Conservation (phyloP, 768 basidiomycete species). For the Lepiota brunneoincarnata region DNA sequence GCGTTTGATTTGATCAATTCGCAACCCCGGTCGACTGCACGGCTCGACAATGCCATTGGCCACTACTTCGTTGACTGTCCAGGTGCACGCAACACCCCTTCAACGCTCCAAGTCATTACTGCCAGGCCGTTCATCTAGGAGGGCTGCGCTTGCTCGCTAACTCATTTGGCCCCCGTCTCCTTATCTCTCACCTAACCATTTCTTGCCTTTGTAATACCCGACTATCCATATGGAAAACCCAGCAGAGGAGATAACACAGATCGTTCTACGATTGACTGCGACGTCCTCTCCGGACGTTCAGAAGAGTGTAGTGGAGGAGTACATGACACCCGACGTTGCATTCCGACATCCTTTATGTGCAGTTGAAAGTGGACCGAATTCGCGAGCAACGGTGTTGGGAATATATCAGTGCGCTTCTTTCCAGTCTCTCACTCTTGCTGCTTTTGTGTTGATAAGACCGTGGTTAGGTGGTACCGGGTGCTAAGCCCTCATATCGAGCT, state of each 20-base stretch:
- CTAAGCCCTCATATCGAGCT: slow-evolving; percentile 50
- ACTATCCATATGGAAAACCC: slow-evolving; percentile 48
- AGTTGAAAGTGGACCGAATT: slow-evolving; percentile 43
- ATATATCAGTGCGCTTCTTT: slow-evolving; percentile 51
- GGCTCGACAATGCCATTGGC: no score
- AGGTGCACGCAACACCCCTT: no score
- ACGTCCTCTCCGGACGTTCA: slow-evolving; percentile 49
- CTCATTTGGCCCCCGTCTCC: no score
- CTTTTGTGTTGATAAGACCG: not conserved
- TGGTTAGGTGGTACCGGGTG: slow-evolving; percentile 58
- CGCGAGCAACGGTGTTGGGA: slow-evolving; percentile 51
- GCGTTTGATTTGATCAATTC: no score
- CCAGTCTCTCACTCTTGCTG: not conserved
- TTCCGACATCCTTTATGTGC: slow-evolving; percentile 60
- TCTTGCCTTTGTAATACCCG: no score
- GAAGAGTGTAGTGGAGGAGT: slow-evolving; percentile 42
- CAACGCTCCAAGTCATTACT: no score
- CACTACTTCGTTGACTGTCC: no score
- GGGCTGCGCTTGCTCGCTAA: no score
- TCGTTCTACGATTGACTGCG: slow-evolving; percentile 45
- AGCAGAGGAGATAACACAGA: slow-evolving; percentile 40
- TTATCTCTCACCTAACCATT: no score
- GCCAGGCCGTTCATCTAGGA: no score
- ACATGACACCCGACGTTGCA: slow-evolving; percentile 51
- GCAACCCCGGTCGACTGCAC: no score